phyloP scores from a whole-genome alignment of 176 grass and related monocot species.

The Paspalum vaginatum region DNA sequence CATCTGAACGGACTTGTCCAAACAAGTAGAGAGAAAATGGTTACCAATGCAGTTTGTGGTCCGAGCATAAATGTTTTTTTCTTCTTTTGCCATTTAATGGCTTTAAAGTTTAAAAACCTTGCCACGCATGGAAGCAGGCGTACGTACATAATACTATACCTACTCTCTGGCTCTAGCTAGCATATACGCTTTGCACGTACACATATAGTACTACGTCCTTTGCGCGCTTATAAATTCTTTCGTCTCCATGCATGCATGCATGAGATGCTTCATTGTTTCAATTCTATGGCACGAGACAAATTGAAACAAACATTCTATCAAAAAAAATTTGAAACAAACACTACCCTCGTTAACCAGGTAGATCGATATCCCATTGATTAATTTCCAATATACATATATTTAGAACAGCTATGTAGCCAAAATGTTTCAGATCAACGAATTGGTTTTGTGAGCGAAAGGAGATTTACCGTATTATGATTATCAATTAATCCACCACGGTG shows the following conservation, averaged over 20 bases:
- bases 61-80: not conserved
- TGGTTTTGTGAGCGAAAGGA: no score
- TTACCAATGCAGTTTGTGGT: conserved; percentile 10
- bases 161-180: not conserved
- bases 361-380: no score
- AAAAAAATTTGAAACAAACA: no score
- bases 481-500: no score
- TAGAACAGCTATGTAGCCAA: no score
- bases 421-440: no score
- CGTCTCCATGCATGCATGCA: not conserved
- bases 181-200: conserved; percentile 8
- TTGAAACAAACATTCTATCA: no score
- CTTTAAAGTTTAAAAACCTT: not conserved
- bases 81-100: not conserved
- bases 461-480: no score
- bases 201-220: not conserved
- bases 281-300: not conserved
- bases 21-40: conserved; percentile 11
- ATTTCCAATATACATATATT: no score
- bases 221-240: not conserved
- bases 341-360: no score
- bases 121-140: not conserved
- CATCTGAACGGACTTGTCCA: conserved; percentile 2
- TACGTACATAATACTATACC: not conserved
- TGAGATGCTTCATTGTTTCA: not conserved